phyloP scores from a whole-genome alignment of 495 filamentous ascomycete genomes.

The Bacidia rubella region DNA sequence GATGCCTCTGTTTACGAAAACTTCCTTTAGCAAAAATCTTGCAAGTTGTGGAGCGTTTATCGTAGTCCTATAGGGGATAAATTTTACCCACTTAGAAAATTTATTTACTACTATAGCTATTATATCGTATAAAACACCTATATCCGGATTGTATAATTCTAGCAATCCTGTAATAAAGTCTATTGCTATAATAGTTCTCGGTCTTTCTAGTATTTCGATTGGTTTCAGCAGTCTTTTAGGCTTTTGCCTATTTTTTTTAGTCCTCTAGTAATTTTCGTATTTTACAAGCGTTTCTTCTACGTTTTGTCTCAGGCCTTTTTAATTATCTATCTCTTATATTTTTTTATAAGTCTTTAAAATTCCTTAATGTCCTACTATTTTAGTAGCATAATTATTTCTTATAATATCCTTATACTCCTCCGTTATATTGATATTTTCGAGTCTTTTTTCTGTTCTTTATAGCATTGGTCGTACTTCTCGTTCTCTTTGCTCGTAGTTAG shows the following conservation, averaged over 20 bases:
- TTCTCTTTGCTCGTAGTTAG: neutral
- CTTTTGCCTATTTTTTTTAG: neutral
- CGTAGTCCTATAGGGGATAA: neutral
- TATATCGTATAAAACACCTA: neutral
- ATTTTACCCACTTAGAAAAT: neutral
- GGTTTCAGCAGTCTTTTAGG: neutral
- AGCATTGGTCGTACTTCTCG: neutral
- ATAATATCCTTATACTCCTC: neutral
- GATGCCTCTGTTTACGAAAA: neutral
- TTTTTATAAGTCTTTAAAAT: neutral
- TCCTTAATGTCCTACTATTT: neutral
- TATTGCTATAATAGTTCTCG: neutral
- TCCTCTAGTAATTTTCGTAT: neutral
- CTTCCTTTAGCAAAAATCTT: neutral
- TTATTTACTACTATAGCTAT: neutral
- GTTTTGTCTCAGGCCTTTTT: neutral
- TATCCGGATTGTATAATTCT: neutral
- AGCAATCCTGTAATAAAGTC: neutral
- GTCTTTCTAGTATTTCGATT: neutral
- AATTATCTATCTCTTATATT: neutral
- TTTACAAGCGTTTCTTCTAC: neutral
- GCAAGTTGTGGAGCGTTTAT: neutral
- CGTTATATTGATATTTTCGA: neutral
- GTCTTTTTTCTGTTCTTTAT: neutral
- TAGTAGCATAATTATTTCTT: neutral